phyloP scores from a whole-genome alignment of 441 rosid species.

The Populus hybrid region DNA sequence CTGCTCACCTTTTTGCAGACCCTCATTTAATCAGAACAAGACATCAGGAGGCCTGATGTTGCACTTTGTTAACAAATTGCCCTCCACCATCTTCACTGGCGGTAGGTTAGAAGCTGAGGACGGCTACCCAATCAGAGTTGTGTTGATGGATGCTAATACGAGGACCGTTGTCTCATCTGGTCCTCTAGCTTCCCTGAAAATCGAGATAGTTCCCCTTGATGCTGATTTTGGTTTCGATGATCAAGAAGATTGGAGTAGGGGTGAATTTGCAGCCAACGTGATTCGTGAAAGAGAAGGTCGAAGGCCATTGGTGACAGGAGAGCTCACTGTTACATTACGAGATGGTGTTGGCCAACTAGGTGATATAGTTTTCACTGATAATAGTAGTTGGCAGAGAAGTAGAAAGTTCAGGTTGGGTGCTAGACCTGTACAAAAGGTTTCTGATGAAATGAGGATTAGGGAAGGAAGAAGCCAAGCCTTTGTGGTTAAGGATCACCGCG shows the following conservation, averaged over 20 bases:
- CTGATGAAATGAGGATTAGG: constrained; percentile 38
- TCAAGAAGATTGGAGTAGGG: constrained; percentile 50
- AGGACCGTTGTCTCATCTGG: constrained; percentile 37
- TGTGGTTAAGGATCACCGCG: constrained; percentile 74
- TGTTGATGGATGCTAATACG: constrained; percentile 43
- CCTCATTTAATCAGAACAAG: constrained; percentile 23
- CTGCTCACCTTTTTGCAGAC: constrained; percentile 22
- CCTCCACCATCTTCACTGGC: constrained; percentile 47
- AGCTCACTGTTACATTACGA: constrained; percentile 31
- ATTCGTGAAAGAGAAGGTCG: constrained; percentile 57
- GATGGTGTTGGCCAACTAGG: constrained; percentile 49
- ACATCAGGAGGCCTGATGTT: constrained; percentile 41
- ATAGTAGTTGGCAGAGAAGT: constrained; percentile 78
- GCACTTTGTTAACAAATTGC: constrained; percentile 38
- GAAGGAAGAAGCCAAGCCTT: constrained; percentile 75
- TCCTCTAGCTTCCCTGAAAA: constrained; percentile 45
- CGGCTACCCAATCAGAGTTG: constrained; percentile 38
- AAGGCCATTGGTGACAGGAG: constrained; percentile 74
- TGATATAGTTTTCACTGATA: constrained; percentile 62
- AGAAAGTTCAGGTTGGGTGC: constrained; percentile 74
- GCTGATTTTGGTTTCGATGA: constrained; percentile 54
- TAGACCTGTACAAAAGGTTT: constrained; percentile 26
- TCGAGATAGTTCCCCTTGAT: constrained; percentile 59
- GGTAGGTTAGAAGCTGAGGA: constrained; percentile 42
- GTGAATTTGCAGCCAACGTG: constrained; percentile 43